These are phyloP conservation scores for Haplosporangium sp. DNA, from an alignment of 371 early-diverging fungal species.

Conservation along the genomic window DNA sequence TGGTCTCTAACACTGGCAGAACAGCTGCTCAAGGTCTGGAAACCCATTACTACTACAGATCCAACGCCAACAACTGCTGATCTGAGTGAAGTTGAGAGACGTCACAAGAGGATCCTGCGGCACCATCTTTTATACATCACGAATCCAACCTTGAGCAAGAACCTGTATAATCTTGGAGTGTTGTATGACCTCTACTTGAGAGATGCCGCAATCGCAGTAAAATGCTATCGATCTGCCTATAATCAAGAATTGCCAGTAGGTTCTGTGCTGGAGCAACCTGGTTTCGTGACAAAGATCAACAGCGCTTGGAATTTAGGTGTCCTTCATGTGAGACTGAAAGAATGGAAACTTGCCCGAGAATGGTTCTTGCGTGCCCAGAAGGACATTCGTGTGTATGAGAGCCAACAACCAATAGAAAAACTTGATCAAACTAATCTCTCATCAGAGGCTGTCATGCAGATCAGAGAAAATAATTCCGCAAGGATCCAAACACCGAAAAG, in stretches of 20 bases:
- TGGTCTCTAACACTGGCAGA: slow-evolving; percentile 30
- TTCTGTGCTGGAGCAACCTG: background rate
- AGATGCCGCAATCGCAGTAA: slow-evolving; percentile 17
- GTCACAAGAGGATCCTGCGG: slow-evolving; percentile 24
- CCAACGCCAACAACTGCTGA: background rate
- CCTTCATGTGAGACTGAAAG: slow-evolving; percentile 25
- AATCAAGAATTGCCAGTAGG: background rate
- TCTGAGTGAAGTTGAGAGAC: slow-evolving; percentile 4
- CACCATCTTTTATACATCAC: slow-evolving; percentile 45
- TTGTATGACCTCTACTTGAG: slow-evolving; percentile 36
- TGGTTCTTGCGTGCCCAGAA: slow-evolving; percentile 41
- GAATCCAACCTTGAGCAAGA: slow-evolving; percentile 41
- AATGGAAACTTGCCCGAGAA: slow-evolving; percentile 25
- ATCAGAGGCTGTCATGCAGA: background rate
- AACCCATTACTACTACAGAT: background rate
- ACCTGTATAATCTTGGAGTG: slow-evolving; percentile 44
- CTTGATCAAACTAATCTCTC: background rate
- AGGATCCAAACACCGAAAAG: background rate
- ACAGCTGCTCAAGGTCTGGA: slow-evolving; percentile 36
- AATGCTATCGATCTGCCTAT: slow-evolving; percentile 39
- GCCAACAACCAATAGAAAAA: background rate
- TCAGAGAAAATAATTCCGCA: background rate
- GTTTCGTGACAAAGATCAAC: slow-evolving; percentile 31
- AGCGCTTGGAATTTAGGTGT: slow-evolving; percentile 50
- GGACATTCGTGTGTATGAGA: slow-evolving; percentile 23